A percentile compares a stretch with the other conserved stretches of the same genome.
phyloP scores from a whole-genome alignment of 1,284 basidiomycete genomes.

The Tilletia horrida region DNA sequence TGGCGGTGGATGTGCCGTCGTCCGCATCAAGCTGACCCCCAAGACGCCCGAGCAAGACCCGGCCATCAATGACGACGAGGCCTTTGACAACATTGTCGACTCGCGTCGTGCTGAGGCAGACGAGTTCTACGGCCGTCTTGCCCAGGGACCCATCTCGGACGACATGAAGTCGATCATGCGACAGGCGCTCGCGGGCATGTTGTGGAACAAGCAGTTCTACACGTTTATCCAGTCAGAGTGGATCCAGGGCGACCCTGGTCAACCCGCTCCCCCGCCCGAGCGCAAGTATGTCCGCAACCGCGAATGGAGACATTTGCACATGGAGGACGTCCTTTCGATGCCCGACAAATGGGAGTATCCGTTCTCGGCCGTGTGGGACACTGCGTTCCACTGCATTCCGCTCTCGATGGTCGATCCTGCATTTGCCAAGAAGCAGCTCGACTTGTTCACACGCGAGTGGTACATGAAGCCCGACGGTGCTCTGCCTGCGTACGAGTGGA shows the following conservation, averaged over 20 bases:
- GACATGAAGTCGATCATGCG: constrained; percentile 94
- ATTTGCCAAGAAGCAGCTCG: constrained; percentile 96
- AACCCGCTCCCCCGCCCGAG: constrained; percentile 87
- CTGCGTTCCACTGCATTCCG: constrained; percentile 96
- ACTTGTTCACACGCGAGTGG: constrained; percentile 94
- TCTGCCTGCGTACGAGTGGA: constrained; percentile 98
- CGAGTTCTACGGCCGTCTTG: constrained; percentile 84
- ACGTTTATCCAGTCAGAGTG: constrained; percentile 93
- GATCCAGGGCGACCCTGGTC: constrained; percentile 89
- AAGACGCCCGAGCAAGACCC: constrained; percentile 70
- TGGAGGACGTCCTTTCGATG: constrained; percentile 95
- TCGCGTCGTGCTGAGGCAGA: constrained; percentile 77
- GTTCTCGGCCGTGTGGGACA: constrained; percentile 67
- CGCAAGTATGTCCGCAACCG: constrained; percentile 80
- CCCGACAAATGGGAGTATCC: constrained; percentile 93
- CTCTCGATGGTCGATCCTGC: constrained; percentile 89
- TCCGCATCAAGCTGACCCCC: constrained; percentile 86
- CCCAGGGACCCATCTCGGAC: constrained; percentile 69
- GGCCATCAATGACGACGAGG: constrained; percentile 78
- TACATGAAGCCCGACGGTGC: constrained; percentile 97
- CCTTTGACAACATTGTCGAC: constrained; percentile 85
- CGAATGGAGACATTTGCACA: constrained; percentile 76
- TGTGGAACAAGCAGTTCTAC: constrained; percentile 97
- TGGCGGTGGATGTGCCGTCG: constrained; percentile 88
- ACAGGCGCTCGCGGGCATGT: constrained; percentile 95